Base-by-base conservation (phyloP, 345 rosid genomes). In the Eutrema heterophyllum region DNA sequence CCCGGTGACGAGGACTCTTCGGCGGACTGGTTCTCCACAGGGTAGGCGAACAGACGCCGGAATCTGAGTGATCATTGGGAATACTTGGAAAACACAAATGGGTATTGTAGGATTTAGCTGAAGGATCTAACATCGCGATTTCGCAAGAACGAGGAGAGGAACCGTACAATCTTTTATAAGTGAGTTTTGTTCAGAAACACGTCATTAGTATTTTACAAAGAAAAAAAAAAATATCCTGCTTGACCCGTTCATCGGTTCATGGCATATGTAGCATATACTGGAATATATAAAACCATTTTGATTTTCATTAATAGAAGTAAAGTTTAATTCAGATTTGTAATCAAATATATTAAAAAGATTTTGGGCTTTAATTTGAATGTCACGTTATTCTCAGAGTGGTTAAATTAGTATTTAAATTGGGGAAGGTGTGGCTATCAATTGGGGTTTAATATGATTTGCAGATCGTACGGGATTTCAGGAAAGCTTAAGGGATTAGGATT, bases 31-130 rank as follows among this genome's bases (percentile, higher is more conserved):
- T 79, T 68, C 70, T 74, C 96, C 97, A 91, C 27, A 93, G 33
- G 0, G 97, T 89, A 11, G 97, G 98, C 4, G 92, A 81, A 45
- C 75, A 78, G 21, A 62, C 81, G 9, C 88, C 91, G 2, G 91
- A 84, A 41, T 83, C 87, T 62, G 78, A 79, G 18, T 77, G 84
- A 12, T 72, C 89, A 0, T 27, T 62, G 40, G 65, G 41, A 29
- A 73, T 5, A 80, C 74, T 73, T 9, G 84, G 57, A 30, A 82
- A 79, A 61, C 64, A 65, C 67, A 61, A 49, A 70, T 73, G 78
- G 68, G 48, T 48, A 6, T 73, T 67, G 63, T 15, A 63, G 10
- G 74, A 35, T 30, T 50, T 39, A 24, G 64, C 62, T 14, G 59
- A 74, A 44, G 79, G 85, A 74, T 78, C 84, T 27, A 81, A 68